These are phyloP conservation scores for Hypoxylon sp. DNA, from an alignment of 2,329 filamentous ascomycete species.

Conservation along the genomic window DNA sequence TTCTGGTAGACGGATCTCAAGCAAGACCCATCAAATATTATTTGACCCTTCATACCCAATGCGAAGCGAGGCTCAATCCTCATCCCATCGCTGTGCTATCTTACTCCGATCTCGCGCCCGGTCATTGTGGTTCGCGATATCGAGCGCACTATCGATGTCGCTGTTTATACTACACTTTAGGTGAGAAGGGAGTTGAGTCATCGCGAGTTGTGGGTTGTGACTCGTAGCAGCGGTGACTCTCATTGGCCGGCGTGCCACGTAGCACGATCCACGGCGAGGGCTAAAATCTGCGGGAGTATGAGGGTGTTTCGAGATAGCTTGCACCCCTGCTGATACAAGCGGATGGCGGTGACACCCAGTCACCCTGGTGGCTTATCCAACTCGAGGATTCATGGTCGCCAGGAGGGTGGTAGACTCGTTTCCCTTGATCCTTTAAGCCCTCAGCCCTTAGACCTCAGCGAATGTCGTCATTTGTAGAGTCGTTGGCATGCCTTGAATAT, in stretches of 20 bases:
- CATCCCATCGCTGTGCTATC: slow-evolving; percentile 10
- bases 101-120: slow-evolving; percentile 38
- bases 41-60: slow-evolving; percentile 17
- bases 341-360: slow-evolving; percentile 33
- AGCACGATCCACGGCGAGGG: slow-evolving; percentile 28
- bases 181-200: slow-evolving; percentile 45
- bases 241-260: slow-evolving; percentile 41
- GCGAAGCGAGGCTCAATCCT: slow-evolving; percentile 33
- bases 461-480: slow-evolving; percentile 27
- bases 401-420: slow-evolving; percentile 25
- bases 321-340: slow-evolving; percentile 41
- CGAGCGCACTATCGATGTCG: slow-evolving; percentile 26
- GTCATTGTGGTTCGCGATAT: slow-evolving; percentile 35
- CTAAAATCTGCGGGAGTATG: slow-evolving; percentile 37
- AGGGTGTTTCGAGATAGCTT: slow-evolving; percentile 32
- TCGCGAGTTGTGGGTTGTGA: slow-evolving; percentile 44
- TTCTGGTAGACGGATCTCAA: slow-evolving; percentile 3
- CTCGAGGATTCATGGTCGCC: slow-evolving; percentile 2
- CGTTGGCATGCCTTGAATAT: slow-evolving; percentile 17
- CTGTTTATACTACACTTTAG: slow-evolving; percentile 23
- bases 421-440: not conserved
- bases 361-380: slow-evolving; percentile 28
- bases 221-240: slow-evolving; percentile 21
- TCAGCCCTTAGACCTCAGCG: not conserved
- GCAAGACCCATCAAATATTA: slow-evolving; percentile 23